Percentiles rank a stretch among this genome's conserved stretches.
Conservation (phyloP, 2,329 filamentous ascomycete genomes). For the Tolypocladium paradoxum region DNA sequence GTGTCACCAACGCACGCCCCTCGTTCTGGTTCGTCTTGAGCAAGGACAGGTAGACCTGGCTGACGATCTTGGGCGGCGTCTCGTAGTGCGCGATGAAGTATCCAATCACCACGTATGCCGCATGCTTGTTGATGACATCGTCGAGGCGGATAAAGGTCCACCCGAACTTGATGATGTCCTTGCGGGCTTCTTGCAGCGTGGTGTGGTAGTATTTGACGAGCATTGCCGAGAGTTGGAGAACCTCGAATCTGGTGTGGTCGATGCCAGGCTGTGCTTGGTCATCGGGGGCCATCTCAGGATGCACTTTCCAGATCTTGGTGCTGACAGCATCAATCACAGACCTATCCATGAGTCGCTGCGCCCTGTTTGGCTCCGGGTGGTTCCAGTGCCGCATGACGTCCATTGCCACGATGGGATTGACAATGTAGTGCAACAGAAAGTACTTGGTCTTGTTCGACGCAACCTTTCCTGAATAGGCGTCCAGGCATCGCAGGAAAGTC, state of each 20-base stretch:
- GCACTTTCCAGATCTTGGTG: constrained; percentile 86
- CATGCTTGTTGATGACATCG: constrained; percentile 98
- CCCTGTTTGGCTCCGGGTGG: constrained; percentile 40
- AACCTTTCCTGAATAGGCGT: constrained; percentile 69
- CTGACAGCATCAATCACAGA: constrained; percentile 83
- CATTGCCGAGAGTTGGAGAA: constrained; percentile 88
- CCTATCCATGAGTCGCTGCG: constrained; percentile 71
- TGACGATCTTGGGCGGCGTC: constrained; percentile 89
- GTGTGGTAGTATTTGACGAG: constrained; percentile 89
- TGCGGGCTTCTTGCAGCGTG: constrained; percentile 80
- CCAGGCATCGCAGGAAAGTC: constrained; percentile 74
- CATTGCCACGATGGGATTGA: constrained; percentile 94
- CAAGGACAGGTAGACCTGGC: constrained; percentile 86
- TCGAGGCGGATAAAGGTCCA: constrained; percentile 99
- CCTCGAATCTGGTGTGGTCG: constrained; percentile 91
- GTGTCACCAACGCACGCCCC: constrained; percentile 81
- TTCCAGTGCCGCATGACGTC: constrained; percentile 82
- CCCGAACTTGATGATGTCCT: constrained; percentile 97
- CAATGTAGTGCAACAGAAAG: constrained; percentile 81
- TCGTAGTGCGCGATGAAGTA: constrained; percentile 98
- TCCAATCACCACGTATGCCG: constrained; percentile 89
- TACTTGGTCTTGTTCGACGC: constrained; percentile 85
- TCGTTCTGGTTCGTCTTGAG: constrained; percentile 92
- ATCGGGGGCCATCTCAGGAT: constrained; percentile 70
- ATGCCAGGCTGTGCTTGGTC: constrained; percentile 78